A percentile compares a stretch with the other conserved stretches of the same genome.
These are phyloP conservation scores for Imleria badia DNA, from an alignment of 768 basidiomycete genomes.

Conservation along the genomic window DNA sequence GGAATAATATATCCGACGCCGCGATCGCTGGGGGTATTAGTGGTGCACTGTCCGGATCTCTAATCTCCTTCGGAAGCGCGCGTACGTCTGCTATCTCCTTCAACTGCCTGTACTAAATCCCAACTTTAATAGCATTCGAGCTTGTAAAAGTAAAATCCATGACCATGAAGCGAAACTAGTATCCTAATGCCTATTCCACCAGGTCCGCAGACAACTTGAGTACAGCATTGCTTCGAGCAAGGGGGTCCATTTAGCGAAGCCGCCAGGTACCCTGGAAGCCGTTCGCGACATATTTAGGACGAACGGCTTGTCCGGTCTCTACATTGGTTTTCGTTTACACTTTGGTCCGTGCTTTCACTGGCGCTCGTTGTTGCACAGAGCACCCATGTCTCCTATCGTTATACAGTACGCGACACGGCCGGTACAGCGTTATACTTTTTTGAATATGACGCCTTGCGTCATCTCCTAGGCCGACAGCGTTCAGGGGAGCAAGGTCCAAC, in stretches of 20 bases:
- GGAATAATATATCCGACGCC: slow-evolving; percentile 63
- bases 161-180: background rate
- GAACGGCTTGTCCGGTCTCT: slow-evolving; percentile 66
- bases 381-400: slow-evolving; percentile 1
- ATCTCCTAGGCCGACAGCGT: slow-evolving; percentile 75
- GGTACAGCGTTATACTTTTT: slow-evolving; percentile 93
- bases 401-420: slow-evolving; percentile 78
- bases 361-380: background rate
- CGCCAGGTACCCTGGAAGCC: slow-evolving; percentile 77
- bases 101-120: slow-evolving; percentile 20
- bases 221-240: slow-evolving; percentile 85
- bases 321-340: slow-evolving; percentile 86
- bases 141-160: slow-evolving; percentile 75
- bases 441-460: slow-evolving; percentile 91
- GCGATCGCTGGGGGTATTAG: slow-evolving; percentile 78
- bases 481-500: slow-evolving; percentile 79
- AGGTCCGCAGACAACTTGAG: slow-evolving; percentile 91
- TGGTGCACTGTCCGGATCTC: slow-evolving; percentile 84
- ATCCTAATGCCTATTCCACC: slow-evolving; percentile 16
- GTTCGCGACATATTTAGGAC: slow-evolving; percentile 73
- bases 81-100: slow-evolving; percentile 53
- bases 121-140: slow-evolving; percentile 66
- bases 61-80: slow-evolving; percentile 87
- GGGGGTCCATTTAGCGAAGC: slow-evolving; percentile 65
- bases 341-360: slow-evolving; percentile 52